Percentiles rank a stretch among this genome's conserved stretches.
Conservation (phyloP, 2,329 filamentous ascomycete genomes). For the Aspergillus felis region DNA sequence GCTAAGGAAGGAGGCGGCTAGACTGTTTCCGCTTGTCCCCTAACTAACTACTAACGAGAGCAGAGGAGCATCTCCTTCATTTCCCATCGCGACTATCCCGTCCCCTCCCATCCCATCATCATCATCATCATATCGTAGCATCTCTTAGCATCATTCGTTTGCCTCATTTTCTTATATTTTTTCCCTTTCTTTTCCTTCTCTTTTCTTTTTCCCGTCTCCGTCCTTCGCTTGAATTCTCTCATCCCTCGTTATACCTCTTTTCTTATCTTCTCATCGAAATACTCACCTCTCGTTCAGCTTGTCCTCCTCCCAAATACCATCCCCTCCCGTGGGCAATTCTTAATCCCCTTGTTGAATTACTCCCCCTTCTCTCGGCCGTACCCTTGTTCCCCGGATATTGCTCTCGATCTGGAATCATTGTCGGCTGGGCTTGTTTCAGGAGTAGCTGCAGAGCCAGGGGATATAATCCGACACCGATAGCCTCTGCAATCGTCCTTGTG, state of each 20-base stretch:
- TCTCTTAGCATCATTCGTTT: conserved; percentile 6
- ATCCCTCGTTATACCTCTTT: conserved; percentile 14
- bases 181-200: conserved; percentile 8
- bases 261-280: conserved; percentile 6
- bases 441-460: background rate
- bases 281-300: conserved; percentile 5
- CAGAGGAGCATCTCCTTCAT: conserved; percentile 22
- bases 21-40: background rate
- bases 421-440: background rate
- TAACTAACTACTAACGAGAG: background rate
- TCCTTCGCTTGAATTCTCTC: conserved; percentile 12
- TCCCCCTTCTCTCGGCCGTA: background rate
- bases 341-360: conserved; percentile 2
- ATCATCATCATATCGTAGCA: background rate
- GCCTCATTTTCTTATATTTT: conserved; percentile 1
- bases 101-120: conserved; percentile 4
- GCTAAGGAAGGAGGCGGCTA: background rate
- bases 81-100: conserved; percentile 6
- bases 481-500: background rate
- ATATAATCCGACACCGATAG: background rate
- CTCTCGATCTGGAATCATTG: background rate
- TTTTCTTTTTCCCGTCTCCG: conserved; percentile 4
- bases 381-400: background rate
- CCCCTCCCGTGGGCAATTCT: conserved; percentile 9
- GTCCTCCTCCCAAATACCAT: background rate